A percentile compares a stretch with the other conserved stretches of the same genome.
Evolutionary conservation across 441 rosid genomes (phyloP).

Genomic region (Euphorbia corollata): DNA sequence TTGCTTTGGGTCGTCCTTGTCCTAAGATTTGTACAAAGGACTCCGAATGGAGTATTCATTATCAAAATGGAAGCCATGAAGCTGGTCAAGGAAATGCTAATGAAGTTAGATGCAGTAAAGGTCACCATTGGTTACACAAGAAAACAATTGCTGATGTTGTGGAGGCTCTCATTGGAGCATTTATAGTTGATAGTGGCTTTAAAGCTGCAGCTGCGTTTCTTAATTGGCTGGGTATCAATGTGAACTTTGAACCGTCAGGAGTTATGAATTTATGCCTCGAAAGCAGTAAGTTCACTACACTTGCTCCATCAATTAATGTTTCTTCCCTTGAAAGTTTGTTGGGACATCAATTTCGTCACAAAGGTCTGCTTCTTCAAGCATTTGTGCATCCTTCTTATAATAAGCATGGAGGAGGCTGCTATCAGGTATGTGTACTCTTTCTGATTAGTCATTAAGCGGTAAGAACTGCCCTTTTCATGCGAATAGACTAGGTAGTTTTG

Average conservation of each 20-base stretch:
- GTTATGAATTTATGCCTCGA: slow-evolving; percentile 46
- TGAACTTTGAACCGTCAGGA: slow-evolving; percentile 53
- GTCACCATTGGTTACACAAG: slow-evolving; percentile 77
- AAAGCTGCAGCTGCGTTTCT: slow-evolving; percentile 82
- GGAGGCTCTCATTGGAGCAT: slow-evolving; percentile 94
- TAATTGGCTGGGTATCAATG: slow-evolving; percentile 76
- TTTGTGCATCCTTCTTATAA: slow-evolving; percentile 88
- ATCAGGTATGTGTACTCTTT: slow-evolving; percentile 50
- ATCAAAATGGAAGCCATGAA: slow-evolving; percentile 23
- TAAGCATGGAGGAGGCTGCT: slow-evolving; percentile 91
- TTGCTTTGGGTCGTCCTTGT: slow-evolving; percentile 73
- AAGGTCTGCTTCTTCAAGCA: slow-evolving; percentile 82
- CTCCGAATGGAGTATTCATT: slow-evolving; percentile 41
- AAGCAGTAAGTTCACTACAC: slow-evolving; percentile 56
- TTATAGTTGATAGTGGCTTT: slow-evolving; percentile 86
- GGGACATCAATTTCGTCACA: slow-evolving; percentile 53
- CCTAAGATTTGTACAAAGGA: slow-evolving; percentile 48
- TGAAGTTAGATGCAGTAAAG: slow-evolving; percentile 71
- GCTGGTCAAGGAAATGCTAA: slow-evolving; percentile 28
- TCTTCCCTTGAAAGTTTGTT: slow-evolving; percentile 44
- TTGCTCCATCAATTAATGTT: slow-evolving; percentile 38
- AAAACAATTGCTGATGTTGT: slow-evolving; percentile 89
- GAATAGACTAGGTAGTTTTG: slow-evolving; percentile 3
- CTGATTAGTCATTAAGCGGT: slow-evolving; percentile 4
- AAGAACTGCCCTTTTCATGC: slow-evolving; percentile 7